phyloP scores from a whole-genome alignment of 768 basidiomycete species.

The Russula foetens region DNA sequence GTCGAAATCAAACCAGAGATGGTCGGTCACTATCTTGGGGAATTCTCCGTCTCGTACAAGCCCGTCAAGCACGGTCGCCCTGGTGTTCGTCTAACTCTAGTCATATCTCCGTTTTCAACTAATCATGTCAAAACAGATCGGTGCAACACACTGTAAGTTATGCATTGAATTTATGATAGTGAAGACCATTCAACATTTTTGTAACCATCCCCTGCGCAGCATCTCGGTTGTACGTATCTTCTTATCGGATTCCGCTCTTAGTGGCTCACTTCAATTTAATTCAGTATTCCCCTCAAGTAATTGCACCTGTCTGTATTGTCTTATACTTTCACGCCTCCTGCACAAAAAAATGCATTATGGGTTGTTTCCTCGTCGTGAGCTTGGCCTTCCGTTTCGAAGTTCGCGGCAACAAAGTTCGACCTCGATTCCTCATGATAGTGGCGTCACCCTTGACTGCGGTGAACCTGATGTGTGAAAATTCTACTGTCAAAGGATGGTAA shows the following conservation, averaged over 20 bases:
- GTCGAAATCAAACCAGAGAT: slow-evolving; percentile 99
- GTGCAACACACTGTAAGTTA: slow-evolving; percentile 80
- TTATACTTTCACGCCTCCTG: slow-evolving; percentile 23
- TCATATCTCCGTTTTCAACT: not conserved
- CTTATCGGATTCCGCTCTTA: not conserved
- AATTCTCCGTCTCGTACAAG: slow-evolving; percentile 95
- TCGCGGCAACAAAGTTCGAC: not conserved
- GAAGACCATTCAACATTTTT: slow-evolving; percentile 6
- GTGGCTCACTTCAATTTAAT: slow-evolving; percentile 20
- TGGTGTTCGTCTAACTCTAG: slow-evolving; percentile 60
- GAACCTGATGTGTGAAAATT: too few relatives aligned
- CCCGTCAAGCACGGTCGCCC: slow-evolving; percentile 99
- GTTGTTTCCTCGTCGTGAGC: not conserved
- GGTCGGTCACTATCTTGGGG: slow-evolving; percentile 98
- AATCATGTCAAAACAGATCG: slow-evolving; percentile 45
- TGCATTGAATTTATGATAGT: not conserved
- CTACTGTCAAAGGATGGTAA: too few relatives aligned
- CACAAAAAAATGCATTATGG: slow-evolving; percentile 32
- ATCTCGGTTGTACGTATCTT: slow-evolving; percentile 59
- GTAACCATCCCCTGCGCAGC: slow-evolving; percentile 32
- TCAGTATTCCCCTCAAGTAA: slow-evolving; percentile 95
- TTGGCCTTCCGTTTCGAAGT: not conserved
- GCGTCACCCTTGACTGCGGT: not conserved
- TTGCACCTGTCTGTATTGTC: slow-evolving; percentile 24
- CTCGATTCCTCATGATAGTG: not conserved